These are phyloP conservation scores for Diaporthe aspalathi DNA, from an alignment of 2,329 filamentous ascomycete genomes.

Conservation along the genomic window DNA sequence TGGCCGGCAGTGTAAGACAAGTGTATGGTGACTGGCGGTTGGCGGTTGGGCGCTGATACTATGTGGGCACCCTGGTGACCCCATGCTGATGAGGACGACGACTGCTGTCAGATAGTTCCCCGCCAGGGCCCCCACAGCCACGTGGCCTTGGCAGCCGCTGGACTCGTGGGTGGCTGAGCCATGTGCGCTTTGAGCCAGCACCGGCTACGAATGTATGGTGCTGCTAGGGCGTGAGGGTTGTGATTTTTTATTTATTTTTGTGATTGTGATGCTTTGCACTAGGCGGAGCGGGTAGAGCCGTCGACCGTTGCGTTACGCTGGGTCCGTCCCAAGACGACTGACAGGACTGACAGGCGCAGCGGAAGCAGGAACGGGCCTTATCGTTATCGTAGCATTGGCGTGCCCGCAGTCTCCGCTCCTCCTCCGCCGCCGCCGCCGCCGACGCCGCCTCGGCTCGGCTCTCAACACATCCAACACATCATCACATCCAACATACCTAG, in stretches of 20 bases:
- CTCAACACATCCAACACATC: conserved; percentile 13
- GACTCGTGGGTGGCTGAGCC: neutral
- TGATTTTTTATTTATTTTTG: too few species aligned
- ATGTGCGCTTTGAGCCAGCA: neutral
- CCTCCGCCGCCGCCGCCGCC: too few species aligned
- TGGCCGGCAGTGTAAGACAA: neutral
- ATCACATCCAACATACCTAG: too few species aligned
- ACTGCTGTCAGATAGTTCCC: conserved; percentile 10
- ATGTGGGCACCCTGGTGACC: too few species aligned
- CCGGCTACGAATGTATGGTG: too few species aligned
- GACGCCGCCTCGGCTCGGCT: neutral
- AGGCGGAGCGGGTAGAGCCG: conserved; percentile 4
- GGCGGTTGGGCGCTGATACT: neutral
- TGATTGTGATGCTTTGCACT: too few species aligned
- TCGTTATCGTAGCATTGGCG: conserved; percentile 5
- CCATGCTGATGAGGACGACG: neutral
- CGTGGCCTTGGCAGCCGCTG: conserved; percentile 18
- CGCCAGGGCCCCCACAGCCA: conserved; percentile 27
- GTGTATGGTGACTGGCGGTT: neutral
- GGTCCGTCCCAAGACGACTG: neutral
- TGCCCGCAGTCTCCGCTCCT: neutral
- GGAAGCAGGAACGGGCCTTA: neutral
- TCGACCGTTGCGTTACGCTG: conserved; percentile 1
- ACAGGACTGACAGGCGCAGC: too few species aligned
- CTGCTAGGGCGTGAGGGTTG: too few species aligned